A percentile compares a stretch with the other conserved stretches of the same genome.
Conservation (phyloP, 176 grass and related monocot species). For the Eragrostis curvula region DNA sequence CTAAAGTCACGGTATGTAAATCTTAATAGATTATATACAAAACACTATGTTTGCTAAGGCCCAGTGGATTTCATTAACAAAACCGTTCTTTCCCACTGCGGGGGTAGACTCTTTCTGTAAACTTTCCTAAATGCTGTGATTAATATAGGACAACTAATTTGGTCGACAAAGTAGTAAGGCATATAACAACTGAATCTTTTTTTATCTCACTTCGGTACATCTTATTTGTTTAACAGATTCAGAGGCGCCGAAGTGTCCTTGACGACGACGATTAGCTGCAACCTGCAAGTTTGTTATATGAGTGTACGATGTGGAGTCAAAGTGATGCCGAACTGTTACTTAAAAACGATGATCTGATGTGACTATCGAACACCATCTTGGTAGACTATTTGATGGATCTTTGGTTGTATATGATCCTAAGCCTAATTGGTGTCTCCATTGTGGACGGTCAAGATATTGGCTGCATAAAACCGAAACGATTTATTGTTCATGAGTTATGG, state of each 20-base stretch:
- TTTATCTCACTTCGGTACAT: neutral
- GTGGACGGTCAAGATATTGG: neutral
- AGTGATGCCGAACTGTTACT: neutral
- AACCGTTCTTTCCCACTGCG: neutral
- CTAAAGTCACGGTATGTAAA: constrained; percentile 90
- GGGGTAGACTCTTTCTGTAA: neutral
- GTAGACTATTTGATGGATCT: constrained; percentile 3
- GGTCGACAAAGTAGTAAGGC: neutral
- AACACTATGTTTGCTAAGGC: neutral
- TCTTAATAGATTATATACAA: neutral
- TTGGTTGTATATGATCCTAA: constrained; percentile 33
- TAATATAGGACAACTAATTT: neutral
- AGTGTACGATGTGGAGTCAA: neutral
- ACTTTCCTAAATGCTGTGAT: neutral
- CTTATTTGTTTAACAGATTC: constrained; percentile 60
- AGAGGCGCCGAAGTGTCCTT: constrained; percentile 79
- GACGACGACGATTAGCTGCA: constrained; percentile 71
- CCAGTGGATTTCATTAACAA: neutral
- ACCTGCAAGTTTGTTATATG: neutral
- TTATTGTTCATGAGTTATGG: neutral
- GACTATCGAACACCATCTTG: neutral
- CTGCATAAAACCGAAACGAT: neutral
- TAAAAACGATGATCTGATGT: constrained; percentile 9
- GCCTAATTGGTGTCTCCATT: constrained; percentile 1
- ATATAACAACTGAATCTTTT: neutral